These are phyloP conservation scores for Coniella vitis DNA, from an alignment of 2,329 filamentous ascomycete species.

Conservation along the genomic window DNA sequence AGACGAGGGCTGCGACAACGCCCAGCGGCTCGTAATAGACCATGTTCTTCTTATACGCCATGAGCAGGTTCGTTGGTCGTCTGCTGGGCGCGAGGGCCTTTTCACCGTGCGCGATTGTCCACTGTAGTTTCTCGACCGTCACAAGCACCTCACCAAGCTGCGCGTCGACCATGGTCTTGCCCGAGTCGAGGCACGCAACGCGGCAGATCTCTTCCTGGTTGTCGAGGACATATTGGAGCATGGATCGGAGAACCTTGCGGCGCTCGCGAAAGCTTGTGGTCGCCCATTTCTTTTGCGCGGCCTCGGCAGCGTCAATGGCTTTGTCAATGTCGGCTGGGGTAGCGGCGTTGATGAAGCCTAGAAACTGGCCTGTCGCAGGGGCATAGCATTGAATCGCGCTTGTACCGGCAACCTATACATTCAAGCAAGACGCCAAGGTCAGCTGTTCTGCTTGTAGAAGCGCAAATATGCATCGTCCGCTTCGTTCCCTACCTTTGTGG, in stretches of 20 bases:
- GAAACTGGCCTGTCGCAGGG: slow-evolving; percentile 78
- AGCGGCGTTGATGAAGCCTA: slow-evolving; percentile 72
- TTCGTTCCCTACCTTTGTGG: slow-evolving; percentile 47
- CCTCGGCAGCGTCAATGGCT: slow-evolving; percentile 64
- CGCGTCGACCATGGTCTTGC: slow-evolving; percentile 94
- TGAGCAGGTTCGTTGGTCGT: slow-evolving; percentile 82
- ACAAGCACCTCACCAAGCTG: slow-evolving; percentile 91
- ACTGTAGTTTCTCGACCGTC: slow-evolving; percentile 86
- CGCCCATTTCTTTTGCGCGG: slow-evolving; percentile 72
- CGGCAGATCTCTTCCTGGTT: slow-evolving; percentile 83
- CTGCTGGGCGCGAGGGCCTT: slow-evolving; percentile 63
- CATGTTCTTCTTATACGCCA: slow-evolving; percentile 91
- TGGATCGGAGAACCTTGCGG: slow-evolving; percentile 69
- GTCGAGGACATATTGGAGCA: slow-evolving; percentile 78
- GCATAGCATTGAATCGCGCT: slow-evolving; percentile 76
- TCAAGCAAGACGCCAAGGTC: slow-evolving; percentile 26
- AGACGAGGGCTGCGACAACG: slow-evolving; percentile 85
- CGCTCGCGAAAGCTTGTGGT: slow-evolving; percentile 71
- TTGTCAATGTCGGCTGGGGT: slow-evolving; percentile 73
- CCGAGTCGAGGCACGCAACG: slow-evolving; percentile 83
- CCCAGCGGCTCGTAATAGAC: slow-evolving; percentile 89
- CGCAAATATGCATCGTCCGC: not conserved
- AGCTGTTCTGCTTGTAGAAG: not conserved
- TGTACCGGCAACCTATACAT: slow-evolving; percentile 50
- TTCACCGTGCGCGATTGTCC: slow-evolving; percentile 90